phyloP scores from a whole-genome alignment of 2,329 filamentous ascomycete species.

The Cordyceps fumosorosea region DNA sequence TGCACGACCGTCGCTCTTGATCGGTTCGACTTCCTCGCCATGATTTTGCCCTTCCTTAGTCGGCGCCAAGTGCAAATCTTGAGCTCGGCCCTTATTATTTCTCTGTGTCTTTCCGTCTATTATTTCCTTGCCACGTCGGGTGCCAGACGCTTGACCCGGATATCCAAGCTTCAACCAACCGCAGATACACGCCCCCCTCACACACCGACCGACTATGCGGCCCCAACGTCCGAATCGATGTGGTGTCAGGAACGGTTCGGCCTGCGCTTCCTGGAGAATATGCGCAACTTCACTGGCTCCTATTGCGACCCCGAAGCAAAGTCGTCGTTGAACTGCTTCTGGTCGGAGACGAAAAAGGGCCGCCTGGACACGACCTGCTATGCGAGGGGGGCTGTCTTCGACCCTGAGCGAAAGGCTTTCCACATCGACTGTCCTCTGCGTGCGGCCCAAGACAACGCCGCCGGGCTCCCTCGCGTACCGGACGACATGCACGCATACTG shows the following conservation, averaged over 20 bases:
- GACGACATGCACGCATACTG: slow-evolving; percentile 20
- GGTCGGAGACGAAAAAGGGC: background rate
- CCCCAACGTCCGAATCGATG: background rate
- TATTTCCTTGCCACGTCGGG: background rate
- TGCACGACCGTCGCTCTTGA: background rate
- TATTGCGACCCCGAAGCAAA: slow-evolving; percentile 19
- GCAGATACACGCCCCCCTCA: background rate
- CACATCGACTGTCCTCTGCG: slow-evolving; percentile 7
- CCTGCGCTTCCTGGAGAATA: slow-evolving; percentile 19
- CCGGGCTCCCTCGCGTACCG: background rate
- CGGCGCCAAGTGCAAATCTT: background rate
- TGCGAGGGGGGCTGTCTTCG: slow-evolving; percentile 6
- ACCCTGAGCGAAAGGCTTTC: background rate
- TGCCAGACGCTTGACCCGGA: background rate
- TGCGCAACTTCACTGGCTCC: slow-evolving; percentile 19
- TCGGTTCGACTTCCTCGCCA: background rate
- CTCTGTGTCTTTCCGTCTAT: background rate
- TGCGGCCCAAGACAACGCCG: background rate
- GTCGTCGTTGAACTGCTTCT: slow-evolving; percentile 19
- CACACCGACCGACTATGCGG: background rate
- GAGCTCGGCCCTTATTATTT: background rate
- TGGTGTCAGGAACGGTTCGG: slow-evolving; percentile 14
- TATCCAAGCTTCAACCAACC: background rate
- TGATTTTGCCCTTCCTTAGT: background rate
- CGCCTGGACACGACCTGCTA: slow-evolving; percentile 12